These are phyloP conservation scores for Xylariales sp. DNA, from an alignment of 2,329 filamentous ascomycete genomes.

Conservation along the genomic window DNA sequence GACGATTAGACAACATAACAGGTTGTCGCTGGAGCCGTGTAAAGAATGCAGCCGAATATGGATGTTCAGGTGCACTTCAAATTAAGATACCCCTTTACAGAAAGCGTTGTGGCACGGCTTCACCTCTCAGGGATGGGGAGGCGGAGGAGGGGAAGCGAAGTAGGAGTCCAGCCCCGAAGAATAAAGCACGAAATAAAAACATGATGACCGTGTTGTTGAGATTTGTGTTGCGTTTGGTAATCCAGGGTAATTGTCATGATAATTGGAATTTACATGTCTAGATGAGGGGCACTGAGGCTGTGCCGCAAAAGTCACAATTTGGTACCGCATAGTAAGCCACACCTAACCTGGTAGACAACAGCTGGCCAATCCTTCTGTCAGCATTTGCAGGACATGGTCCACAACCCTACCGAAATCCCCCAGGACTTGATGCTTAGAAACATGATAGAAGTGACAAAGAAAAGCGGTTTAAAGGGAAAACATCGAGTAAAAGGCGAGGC, in stretches of 20 bases:
- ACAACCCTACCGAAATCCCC: slow-evolving; percentile 19
- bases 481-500: not conserved
- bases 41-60: slow-evolving; percentile 19
- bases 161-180: slow-evolving; percentile 7
- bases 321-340: slow-evolving; percentile 7
- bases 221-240: slow-evolving; percentile 9
- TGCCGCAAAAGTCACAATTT: slow-evolving; percentile 11
- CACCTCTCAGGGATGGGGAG: not conserved
- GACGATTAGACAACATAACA: slow-evolving; percentile 34
- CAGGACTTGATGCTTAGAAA: not conserved
- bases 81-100: slow-evolving; percentile 30
- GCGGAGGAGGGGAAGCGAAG: not conserved
- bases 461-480: slow-evolving; percentile 1
- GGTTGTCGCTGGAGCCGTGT: slow-evolving; percentile 8
- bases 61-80: slow-evolving; percentile 26
- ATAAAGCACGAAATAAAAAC: slow-evolving; percentile 15
- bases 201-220: not conserved
- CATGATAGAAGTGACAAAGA: not conserved
- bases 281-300: slow-evolving; percentile 21
- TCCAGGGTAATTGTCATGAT: not conserved
- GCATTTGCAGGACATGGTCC: slow-evolving; percentile 21
- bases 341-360: not conserved
- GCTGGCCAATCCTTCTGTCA: slow-evolving; percentile 34
- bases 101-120: slow-evolving; percentile 21
- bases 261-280: not conserved